Conservation (phyloP, 371 early-diverging fungal species). For the Rhizopus microsporus region DNA sequence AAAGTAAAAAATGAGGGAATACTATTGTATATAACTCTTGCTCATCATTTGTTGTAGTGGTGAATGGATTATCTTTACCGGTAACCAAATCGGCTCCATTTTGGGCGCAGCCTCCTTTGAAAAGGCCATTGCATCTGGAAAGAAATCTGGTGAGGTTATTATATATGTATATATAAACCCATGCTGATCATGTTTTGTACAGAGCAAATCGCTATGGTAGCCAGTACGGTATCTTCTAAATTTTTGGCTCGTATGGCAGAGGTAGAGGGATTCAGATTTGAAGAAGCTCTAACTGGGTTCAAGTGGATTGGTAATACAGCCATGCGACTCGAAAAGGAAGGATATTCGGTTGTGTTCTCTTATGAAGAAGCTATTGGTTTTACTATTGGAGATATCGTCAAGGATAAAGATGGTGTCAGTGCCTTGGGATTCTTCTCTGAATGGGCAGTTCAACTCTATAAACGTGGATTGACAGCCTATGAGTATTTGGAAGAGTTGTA, state of each 20-base stretch:
- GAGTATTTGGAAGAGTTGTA: constrained; percentile 76
- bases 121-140: constrained; percentile 56
- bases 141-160: constrained; percentile 42
- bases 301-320: constrained; percentile 94
- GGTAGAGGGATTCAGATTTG: constrained; percentile 79
- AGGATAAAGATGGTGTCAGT: constrained; percentile 86
- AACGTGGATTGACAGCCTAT: constrained; percentile 59
- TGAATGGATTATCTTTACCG: constrained; percentile 84
- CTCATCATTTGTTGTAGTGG: constrained; percentile 37
- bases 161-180: background rate
- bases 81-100: constrained; percentile 91
- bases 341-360: constrained; percentile 74
- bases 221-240: constrained; percentile 88
- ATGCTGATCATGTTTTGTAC: background rate
- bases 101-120: constrained; percentile 77
- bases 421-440: constrained; percentile 87
- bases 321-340: constrained; percentile 60
- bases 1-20: constrained; percentile 22
- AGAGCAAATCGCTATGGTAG: constrained; percentile 78
- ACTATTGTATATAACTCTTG: background rate
- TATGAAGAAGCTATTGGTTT: constrained; percentile 97
- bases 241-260: constrained; percentile 80
- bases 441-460: constrained; percentile 70
- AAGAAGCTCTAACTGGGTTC: constrained; percentile 94
- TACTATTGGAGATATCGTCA: constrained; percentile 74